These are phyloP conservation scores for Rubia occidens DNA, from an alignment of 305 asterid species.

Conservation along the genomic window DNA sequence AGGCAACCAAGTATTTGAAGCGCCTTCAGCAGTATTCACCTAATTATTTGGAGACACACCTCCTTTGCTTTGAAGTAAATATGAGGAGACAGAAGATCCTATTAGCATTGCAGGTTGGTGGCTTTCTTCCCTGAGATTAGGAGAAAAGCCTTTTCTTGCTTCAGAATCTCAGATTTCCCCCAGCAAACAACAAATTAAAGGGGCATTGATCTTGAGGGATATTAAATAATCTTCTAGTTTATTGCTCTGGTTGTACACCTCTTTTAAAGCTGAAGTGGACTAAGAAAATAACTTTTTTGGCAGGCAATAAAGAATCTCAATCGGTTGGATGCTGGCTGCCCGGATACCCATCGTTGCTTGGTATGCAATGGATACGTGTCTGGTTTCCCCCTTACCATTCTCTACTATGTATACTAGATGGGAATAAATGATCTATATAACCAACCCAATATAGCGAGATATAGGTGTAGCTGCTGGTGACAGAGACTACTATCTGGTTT, in stretches of 20 bases:
- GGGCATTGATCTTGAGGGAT: background rate
- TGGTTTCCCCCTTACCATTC: background rate
- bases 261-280: slow-evolving; percentile 12
- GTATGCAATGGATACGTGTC: slow-evolving; percentile 35
- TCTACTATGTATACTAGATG: background rate
- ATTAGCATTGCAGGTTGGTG: slow-evolving; percentile 77
- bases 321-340: slow-evolving; percentile 66
- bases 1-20: slow-evolving; percentile 94
- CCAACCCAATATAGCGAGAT: background rate
- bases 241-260: slow-evolving; percentile 4
- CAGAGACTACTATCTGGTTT: background rate
- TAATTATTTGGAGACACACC: slow-evolving; percentile 70
- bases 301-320: slow-evolving; percentile 84
- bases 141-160: background rate
- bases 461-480: background rate
- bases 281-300: slow-evolving; percentile 20
- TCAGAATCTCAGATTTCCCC: slow-evolving; percentile 5
- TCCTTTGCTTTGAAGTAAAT: slow-evolving; percentile 88
- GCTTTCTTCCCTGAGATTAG: background rate
- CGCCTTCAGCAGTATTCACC: slow-evolving; percentile 91
- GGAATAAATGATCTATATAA: background rate
- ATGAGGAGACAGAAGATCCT: slow-evolving; percentile 79
- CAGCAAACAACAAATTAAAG: background rate
- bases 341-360: slow-evolving; percentile 89
- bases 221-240: background rate